phyloP scores from a whole-genome alignment of 208 protist genomes.

The Trypanosoma brucei region DNA sequence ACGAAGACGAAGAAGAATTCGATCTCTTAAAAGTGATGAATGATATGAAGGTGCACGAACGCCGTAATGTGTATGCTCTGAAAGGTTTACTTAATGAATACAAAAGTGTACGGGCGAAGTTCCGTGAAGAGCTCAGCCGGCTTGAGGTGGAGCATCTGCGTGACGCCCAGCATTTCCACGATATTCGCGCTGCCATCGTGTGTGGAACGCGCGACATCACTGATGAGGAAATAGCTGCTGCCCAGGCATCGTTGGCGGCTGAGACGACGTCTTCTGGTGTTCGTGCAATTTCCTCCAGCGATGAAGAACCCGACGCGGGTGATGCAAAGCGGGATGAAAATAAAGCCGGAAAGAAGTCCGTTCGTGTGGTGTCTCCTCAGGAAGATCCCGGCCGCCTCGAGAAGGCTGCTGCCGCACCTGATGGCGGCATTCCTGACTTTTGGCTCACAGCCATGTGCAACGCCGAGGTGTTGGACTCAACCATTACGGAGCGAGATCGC shows the following conservation, averaged over 20 bases:
- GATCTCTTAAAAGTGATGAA: constrained; percentile 56
- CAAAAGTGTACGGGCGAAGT: constrained; percentile 24
- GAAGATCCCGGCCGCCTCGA: constrained; percentile 32
- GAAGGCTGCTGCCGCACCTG: constrained; percentile 27
- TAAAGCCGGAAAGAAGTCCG: constrained; percentile 31
- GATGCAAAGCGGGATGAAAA: not conserved
- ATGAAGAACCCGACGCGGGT: not conserved
- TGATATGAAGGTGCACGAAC: constrained; percentile 41
- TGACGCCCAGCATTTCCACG: constrained; percentile 21
- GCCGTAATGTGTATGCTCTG: constrained; percentile 58
- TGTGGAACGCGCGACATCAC: constrained; percentile 59
- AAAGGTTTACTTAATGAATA: constrained; percentile 54
- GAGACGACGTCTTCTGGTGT: constrained; percentile 13
- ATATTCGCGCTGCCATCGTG: constrained; percentile 52
- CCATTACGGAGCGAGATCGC: constrained; percentile 69
- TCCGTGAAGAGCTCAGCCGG: constrained; percentile 32
- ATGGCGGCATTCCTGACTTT: constrained; percentile 86
- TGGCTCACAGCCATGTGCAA: constrained; percentile 77
- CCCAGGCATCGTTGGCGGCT: not conserved
- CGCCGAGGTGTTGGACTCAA: constrained; percentile 34
- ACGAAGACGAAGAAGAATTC: constrained; percentile 31
- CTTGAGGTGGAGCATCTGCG: constrained; percentile 31
- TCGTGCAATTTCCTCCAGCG: constrained; percentile 18
- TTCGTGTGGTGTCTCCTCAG: constrained; percentile 37
- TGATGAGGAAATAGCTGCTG: constrained; percentile 38